Base-by-base conservation (phyloP, 2,329 filamentous ascomycete genomes). In the Beauveria sp. region DNA sequence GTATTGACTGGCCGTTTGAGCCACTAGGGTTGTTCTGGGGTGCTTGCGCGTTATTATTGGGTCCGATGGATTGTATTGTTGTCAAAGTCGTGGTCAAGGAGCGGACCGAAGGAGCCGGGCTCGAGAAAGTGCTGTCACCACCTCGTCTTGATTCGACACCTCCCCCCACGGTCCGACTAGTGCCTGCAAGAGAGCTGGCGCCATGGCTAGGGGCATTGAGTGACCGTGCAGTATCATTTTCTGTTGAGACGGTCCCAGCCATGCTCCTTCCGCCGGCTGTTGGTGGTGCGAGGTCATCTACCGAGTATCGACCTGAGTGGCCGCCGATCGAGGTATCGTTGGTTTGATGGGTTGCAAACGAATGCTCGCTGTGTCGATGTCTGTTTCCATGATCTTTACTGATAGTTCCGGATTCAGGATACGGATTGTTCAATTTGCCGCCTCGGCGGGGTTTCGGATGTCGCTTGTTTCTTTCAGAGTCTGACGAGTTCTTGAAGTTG, bases 71-170 rank as follows among this genome's bases (percentile, higher is more conserved):
- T 69, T 93, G 90, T 63, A 96, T 92, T 0, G 90, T 96, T 0
- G 91, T 95, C 61, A 96, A 79, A 1, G 90, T 95, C 0, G 90
- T 95, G 1, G 90, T 90, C 60, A 96, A 79, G 2, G 90, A 93
- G 64, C 87, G 88, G 53, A 91, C 86, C 8, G 90, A 93, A 28
- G 90, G 90, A 40, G 90, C 88, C 1, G 90, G 90, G 14, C 90
- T 93, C 20, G 89, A 93, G 72, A 93, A 93, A 43, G 89, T 92
- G 77, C 85, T 88, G 73, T 87, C 84, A 60, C 80, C 88, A 62
- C 90, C 91, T 67, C 89, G 85, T 62, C 86, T 83, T 54, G 83
- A 84, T 5, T 89, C 87, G 53, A 88, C 70, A 10, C 85, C 88
- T 54, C 86, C 87, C 31, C 84, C 87, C 2, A 82, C 77, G 7